Percentiles rank a stretch among this genome's conserved stretches.
phyloP scores from a whole-genome alignment of 1,284 basidiomycete genomes.

The Xerocomus amazonicus region DNA sequence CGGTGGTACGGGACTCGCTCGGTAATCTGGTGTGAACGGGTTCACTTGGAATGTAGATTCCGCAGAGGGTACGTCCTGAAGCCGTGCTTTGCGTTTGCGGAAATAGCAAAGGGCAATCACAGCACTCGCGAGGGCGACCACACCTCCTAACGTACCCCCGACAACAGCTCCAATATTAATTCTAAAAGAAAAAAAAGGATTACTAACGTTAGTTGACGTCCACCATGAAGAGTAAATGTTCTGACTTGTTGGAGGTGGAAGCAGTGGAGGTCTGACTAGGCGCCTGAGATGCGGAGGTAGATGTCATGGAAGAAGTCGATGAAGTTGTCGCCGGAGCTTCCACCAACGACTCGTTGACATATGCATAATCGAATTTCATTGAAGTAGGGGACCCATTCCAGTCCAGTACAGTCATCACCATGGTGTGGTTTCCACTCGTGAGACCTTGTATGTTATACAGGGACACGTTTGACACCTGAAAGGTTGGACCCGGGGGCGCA shows the following conservation, averaged over 20 bases:
- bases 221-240: not conserved
- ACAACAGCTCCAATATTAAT: slow-evolving; percentile 11
- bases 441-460: slow-evolving; percentile 19
- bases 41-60: slow-evolving; percentile 1
- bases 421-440: slow-evolving; percentile 16
- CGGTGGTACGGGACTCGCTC: not conserved
- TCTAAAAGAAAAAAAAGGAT: slow-evolving; percentile 6
- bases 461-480: slow-evolving; percentile 22
- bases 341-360: slow-evolving; percentile 23
- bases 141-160: slow-evolving; percentile 20
- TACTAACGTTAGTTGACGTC: slow-evolving; percentile 14
- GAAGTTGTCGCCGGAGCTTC: slow-evolving; percentile 5
- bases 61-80: not conserved
- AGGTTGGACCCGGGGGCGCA: slow-evolving; percentile 13
- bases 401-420: slow-evolving; percentile 23
- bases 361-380: slow-evolving; percentile 31
- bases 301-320: not conserved
- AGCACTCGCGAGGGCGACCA: not conserved
- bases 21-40: slow-evolving; percentile 8
- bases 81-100: slow-evolving; percentile 6
- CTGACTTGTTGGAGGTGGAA: slow-evolving; percentile 12
- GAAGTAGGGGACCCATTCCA: slow-evolving; percentile 18
- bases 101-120: slow-evolving; percentile 10
- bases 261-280: slow-evolving; percentile 1
- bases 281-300: slow-evolving; percentile 9